These are phyloP conservation scores for Yarrowia sp. DNA, from an alignment of 805 yeast genomes.

Conservation along the genomic window DNA sequence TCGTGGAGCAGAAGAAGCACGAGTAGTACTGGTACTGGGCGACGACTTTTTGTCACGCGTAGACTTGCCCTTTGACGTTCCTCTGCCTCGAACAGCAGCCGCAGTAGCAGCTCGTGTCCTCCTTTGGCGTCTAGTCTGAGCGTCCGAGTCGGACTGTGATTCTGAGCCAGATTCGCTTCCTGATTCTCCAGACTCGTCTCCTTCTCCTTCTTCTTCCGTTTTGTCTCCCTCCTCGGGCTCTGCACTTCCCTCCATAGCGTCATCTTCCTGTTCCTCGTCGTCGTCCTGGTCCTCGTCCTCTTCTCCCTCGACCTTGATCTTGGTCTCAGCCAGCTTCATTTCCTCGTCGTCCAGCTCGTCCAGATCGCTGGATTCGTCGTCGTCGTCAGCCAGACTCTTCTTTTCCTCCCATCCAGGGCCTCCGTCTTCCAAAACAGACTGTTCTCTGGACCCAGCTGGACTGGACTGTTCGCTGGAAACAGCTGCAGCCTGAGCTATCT, in stretches of 20 bases:
- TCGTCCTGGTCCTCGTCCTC: neutral
- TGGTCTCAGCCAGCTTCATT: slow-evolving; percentile 1
- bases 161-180: neutral
- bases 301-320: slow-evolving; percentile 8
- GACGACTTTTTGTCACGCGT: slow-evolving; percentile 6
- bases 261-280: neutral
- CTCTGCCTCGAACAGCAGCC: slow-evolving; percentile 1
- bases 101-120: slow-evolving; percentile 17
- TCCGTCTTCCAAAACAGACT: neutral
- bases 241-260: neutral
- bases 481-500: neutral
- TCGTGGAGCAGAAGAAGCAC: slow-evolving; percentile 8
- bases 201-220: neutral
- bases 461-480: neutral
- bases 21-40: neutral
- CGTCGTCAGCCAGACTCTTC: neutral
- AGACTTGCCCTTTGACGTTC: neutral
- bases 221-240: neutral
- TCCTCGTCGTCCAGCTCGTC: slow-evolving; percentile 20
- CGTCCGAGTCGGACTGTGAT: slow-evolving; percentile 8
- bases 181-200: neutral
- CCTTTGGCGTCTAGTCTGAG: neutral
- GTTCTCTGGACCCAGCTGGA: neutral
- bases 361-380: slow-evolving; percentile 5
- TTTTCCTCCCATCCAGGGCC: neutral